phyloP scores from a whole-genome alignment of 2,329 filamentous ascomycete species.

The Podosphaera xanthii region DNA sequence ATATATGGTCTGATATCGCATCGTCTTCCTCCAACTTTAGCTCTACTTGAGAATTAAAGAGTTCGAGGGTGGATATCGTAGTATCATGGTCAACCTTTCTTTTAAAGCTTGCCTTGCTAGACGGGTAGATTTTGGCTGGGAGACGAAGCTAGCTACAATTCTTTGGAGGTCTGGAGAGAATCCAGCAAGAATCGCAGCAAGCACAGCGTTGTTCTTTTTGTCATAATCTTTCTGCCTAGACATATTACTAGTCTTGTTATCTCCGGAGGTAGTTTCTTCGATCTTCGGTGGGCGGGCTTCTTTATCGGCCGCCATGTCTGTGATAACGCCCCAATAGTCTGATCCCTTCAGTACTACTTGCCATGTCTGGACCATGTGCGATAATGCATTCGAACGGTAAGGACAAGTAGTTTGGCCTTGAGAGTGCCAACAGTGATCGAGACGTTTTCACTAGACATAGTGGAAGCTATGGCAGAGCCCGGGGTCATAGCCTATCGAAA shows the following conservation, averaged over 20 bases:
- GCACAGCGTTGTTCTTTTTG: neutral
- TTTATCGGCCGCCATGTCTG: neutral
- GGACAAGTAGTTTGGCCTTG: no score
- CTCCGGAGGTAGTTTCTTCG: neutral
- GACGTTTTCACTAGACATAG: no score
- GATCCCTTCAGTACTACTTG: neutral
- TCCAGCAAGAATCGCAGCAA: constrained; percentile 1
- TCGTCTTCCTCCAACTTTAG: neutral
- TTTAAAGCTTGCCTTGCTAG: neutral
- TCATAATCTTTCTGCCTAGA: neutral
- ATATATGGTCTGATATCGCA: neutral
- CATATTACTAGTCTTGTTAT: neutral
- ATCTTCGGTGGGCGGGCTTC: neutral
- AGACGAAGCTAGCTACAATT: neutral
- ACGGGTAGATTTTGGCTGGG: neutral
- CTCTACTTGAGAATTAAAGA: neutral
- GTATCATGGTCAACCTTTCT: neutral
- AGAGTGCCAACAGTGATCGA: no score
- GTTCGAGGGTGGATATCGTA: neutral
- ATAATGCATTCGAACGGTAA: neutral
- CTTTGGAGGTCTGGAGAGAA: neutral
- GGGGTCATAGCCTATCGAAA: neutral
- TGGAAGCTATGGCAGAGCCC: neutral
- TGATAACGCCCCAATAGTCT: neutral
- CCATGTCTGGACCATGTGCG: neutral